Evolutionary conservation across 192 early-diverging fungal species (phyloP).

Genomic region (Coemansia sp.): DNA sequence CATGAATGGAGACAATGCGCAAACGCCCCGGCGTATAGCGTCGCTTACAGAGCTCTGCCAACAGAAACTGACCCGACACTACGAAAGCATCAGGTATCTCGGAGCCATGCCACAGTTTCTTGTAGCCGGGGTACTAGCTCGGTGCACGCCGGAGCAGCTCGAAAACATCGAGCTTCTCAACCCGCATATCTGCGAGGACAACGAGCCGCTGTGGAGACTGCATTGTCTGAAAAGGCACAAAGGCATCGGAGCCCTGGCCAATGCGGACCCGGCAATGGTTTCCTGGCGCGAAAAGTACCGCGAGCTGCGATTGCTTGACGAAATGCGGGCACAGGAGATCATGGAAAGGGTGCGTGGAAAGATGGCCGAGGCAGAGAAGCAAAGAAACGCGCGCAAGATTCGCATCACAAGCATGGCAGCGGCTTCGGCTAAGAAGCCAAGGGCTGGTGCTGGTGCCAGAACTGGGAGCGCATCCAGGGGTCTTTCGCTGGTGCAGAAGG

Average conservation of each 20-base stretch:
- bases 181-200: slow-evolving; percentile 42
- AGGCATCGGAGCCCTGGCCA: not conserved
- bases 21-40: not conserved
- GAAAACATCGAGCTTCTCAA: slow-evolving; percentile 40
- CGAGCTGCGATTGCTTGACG: slow-evolving; percentile 32
- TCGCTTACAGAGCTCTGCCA: slow-evolving; percentile 46
- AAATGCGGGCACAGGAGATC: slow-evolving; percentile 36
- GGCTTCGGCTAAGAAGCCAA: not conserved
- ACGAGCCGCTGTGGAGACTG: slow-evolving; percentile 39
- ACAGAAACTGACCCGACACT: slow-evolving; percentile 14
- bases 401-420: slow-evolving; percentile 6
- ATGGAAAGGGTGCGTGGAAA: slow-evolving; percentile 33
- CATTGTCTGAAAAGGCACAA: slow-evolving; percentile 24
- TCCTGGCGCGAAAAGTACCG: slow-evolving; percentile 43
- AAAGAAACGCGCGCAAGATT: slow-evolving; percentile 33
- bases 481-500: slow-evolving; percentile 33
- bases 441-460: not conserved
- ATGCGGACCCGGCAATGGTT: not conserved
- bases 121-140: slow-evolving; percentile 24
- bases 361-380: slow-evolving; percentile 26
- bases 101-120: slow-evolving; percentile 40
- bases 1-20: not conserved
- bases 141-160: slow-evolving; percentile 48
- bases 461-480: not conserved
- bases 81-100: slow-evolving; percentile 25